Evolutionary conservation across 306 rosid species (phyloP).

Genomic region (Quercus dentata): DNA sequence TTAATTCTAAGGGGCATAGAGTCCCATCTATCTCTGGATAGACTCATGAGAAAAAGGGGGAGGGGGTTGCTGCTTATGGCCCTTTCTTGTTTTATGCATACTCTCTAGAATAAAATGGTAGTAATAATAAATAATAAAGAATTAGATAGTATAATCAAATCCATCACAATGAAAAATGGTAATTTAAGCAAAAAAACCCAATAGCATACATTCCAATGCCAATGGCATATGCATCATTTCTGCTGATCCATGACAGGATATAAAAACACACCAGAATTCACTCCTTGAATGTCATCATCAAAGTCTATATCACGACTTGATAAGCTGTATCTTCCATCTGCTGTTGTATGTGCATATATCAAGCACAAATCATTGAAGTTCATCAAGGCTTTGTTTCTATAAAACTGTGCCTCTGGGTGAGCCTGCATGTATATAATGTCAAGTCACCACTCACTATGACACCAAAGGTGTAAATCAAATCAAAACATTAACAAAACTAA

Average conservation of each 20-base stretch:
- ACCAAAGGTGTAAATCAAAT: not conserved
- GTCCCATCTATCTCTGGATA: not conserved
- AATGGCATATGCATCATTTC: constrained; percentile 3
- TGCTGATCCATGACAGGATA: constrained; percentile 3
- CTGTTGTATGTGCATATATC: too few relatives aligned
- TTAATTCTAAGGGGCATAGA: not conserved
- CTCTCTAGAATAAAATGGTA: not conserved
- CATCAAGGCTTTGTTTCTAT: too few relatives aligned
- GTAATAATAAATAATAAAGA: not conserved
- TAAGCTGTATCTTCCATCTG: too few relatives aligned
- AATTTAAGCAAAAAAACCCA: not conserved
- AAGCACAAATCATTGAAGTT: too few relatives aligned
- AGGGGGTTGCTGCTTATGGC: not conserved
- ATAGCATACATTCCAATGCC: not conserved
- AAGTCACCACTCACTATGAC: too few relatives aligned
- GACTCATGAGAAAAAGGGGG: not conserved
- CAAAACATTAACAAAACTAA: not conserved
- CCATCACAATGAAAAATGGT: not conserved
- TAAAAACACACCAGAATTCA: not conserved
- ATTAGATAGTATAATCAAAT: not conserved
- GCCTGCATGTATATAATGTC: too few relatives aligned
- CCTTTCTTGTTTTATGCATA: not conserved
- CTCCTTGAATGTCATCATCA: too few relatives aligned
- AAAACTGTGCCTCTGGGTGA: too few relatives aligned
- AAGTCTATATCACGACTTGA: too few relatives aligned